Conservation (phyloP, 768 basidiomycete genomes). For the Auricularia auricula-judae region DNA sequence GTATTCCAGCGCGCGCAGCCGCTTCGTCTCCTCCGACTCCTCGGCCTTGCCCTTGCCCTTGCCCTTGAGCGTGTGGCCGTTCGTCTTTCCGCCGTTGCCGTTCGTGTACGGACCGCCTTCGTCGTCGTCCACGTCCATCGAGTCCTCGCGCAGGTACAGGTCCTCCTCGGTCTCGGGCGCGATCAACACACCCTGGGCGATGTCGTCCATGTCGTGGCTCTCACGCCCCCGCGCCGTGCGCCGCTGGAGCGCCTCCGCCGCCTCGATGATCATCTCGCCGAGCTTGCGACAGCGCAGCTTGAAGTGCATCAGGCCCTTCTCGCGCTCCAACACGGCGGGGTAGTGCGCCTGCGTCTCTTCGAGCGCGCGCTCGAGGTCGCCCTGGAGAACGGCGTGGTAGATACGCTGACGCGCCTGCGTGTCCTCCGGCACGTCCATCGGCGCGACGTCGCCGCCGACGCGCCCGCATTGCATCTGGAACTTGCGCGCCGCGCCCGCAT, state of each 20-base stretch:
- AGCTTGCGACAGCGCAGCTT: conserved; percentile 78
- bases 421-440: conserved; percentile 19
- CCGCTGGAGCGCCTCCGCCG: conserved; percentile 47
- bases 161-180: conserved; percentile 1
- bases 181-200: neutral
- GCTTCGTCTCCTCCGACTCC: conserved; percentile 35
- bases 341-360: conserved; percentile 42
- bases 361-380: conserved; percentile 63
- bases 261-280: conserved; percentile 67
- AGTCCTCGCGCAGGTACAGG: conserved; percentile 5
- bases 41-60: conserved; percentile 6
- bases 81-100: conserved; percentile 10
- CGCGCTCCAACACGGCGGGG: conserved; percentile 53
- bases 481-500: conserved; percentile 56
- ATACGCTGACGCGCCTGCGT: conserved; percentile 62
- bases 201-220: neutral
- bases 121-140: conserved; percentile 12
- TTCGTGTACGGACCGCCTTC: conserved; percentile 19
- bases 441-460: conserved; percentile 9
- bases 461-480: conserved; percentile 40
- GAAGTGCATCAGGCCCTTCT: conserved; percentile 64
- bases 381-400: conserved; percentile 53
- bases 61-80: conserved; percentile 17
- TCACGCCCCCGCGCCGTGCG: neutral
- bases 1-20: conserved; percentile 60